Percentiles rank a stretch among this genome's conserved stretches.
Conservation (phyloP, 1,284 basidiomycete species). For the Trametes pubescens region DNA sequence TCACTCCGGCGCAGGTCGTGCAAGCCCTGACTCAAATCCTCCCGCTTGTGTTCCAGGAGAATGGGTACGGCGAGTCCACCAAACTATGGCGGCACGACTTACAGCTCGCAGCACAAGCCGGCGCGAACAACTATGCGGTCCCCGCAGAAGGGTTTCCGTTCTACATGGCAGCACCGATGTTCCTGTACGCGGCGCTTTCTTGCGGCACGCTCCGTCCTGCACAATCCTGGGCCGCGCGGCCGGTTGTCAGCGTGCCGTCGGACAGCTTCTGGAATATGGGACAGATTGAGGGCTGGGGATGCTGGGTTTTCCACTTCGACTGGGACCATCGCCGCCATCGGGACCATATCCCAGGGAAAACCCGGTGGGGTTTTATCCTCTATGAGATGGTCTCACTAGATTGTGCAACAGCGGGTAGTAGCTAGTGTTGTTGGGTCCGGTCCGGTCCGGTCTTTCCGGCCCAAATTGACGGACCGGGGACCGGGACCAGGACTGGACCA, state of each 20-base stretch:
- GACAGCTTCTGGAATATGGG: neutral
- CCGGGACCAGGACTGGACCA: too few relatives aligned
- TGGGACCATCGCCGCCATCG: slow-evolving; percentile 3
- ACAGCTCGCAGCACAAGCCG: neutral
- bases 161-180: neutral
- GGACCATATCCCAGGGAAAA: neutral
- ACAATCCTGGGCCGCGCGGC: neutral
- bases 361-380: neutral
- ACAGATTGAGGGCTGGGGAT: neutral
- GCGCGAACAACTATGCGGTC: neutral
- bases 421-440: too few relatives aligned
- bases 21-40: neutral
- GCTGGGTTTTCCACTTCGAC: slow-evolving; percentile 1
- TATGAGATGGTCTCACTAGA: neutral
- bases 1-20: neutral
- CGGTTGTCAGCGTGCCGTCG: neutral
- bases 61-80: neutral
- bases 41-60: neutral
- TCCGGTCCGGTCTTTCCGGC: too few relatives aligned
- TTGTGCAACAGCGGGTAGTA: too few relatives aligned
- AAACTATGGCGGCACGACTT: neutral
- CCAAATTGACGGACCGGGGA: too few relatives aligned
- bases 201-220: neutral
- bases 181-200: neutral
- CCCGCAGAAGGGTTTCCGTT: neutral